These are phyloP conservation scores for Heterobasidion irregulare DNA, from an alignment of 1,284 basidiomycete genomes.

Conservation along the genomic window DNA sequence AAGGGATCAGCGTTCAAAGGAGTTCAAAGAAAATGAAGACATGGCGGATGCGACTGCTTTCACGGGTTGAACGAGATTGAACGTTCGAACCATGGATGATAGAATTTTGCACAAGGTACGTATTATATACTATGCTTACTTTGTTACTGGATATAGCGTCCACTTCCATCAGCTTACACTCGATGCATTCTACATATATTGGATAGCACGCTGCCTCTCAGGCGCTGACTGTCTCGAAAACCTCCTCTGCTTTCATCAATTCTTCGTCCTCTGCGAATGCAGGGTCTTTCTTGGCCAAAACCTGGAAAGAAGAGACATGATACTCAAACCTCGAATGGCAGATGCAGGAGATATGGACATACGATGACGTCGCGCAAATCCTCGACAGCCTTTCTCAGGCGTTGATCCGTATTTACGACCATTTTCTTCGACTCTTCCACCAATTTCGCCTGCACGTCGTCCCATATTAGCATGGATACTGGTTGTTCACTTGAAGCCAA, in stretches of 20 bases:
- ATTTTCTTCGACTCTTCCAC: constrained; percentile 77
- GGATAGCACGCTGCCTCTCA: not conserved
- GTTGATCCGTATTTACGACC: constrained; percentile 58
- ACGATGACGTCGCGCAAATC: constrained; percentile 69
- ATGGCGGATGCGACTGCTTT: not conserved
- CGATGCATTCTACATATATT: not conserved
- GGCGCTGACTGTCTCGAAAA: constrained; percentile 35
- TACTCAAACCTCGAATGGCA: not conserved
- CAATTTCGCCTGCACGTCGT: constrained; percentile 49
- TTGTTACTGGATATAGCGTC: too few relatives aligned
- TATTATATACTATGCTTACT: too few relatives aligned
- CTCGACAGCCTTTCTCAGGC: constrained; percentile 52
- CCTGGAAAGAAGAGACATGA: constrained; percentile 22
- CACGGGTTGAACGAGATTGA: too few relatives aligned
- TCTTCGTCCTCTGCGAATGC: constrained; percentile 42
- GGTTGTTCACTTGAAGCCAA: not conserved
- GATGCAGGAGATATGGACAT: constrained; percentile 23
- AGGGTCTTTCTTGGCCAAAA: constrained; percentile 38
- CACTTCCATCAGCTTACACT: too few relatives aligned
- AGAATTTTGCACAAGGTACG: too few relatives aligned
- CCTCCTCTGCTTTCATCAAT: constrained; percentile 49
- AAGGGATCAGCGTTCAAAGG: constrained; percentile 26
- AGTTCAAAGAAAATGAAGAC: not conserved
- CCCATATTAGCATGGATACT: not conserved
- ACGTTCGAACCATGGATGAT: too few relatives aligned